phyloP scores from a whole-genome alignment of 768 basidiomycete species.

The Ramaria sp. region DNA sequence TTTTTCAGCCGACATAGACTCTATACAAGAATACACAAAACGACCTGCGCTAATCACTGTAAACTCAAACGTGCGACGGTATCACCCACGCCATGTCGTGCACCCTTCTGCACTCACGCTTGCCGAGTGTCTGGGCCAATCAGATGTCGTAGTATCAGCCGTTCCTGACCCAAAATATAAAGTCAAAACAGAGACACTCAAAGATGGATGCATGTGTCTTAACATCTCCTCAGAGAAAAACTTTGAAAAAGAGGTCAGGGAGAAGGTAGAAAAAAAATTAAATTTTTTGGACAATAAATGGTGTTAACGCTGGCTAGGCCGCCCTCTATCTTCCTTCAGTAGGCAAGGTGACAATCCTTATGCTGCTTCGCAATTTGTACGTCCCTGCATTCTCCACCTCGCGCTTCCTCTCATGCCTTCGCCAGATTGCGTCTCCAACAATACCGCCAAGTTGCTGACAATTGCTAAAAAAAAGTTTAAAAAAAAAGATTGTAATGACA shows the following conservation, averaged over 20 bases:
- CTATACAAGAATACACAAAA: slow-evolving; percentile 96
- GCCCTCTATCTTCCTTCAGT: slow-evolving; percentile 92
- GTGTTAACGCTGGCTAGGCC: slow-evolving; percentile 38
- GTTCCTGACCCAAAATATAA: slow-evolving; percentile 83
- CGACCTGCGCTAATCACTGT: slow-evolving; percentile 41
- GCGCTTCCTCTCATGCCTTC: background rate
- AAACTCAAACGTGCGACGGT: slow-evolving; percentile 34
- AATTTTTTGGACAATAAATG: background rate
- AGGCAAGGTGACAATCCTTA: slow-evolving; percentile 96
- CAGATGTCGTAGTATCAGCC: slow-evolving; percentile 91
- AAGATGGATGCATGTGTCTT: slow-evolving; percentile 88
- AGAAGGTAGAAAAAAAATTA: slow-evolving; percentile 52
- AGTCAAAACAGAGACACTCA: slow-evolving; percentile 78
- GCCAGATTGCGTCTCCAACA: slow-evolving; percentile 45
- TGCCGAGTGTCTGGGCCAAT: slow-evolving; percentile 69
- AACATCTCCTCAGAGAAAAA: slow-evolving; percentile 96
- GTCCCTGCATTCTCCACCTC: slow-evolving; percentile 19
- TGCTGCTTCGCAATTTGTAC: slow-evolving; percentile 93
- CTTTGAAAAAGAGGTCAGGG: slow-evolving; percentile 86
- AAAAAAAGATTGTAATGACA: background rate
- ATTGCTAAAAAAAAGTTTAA: background rate
- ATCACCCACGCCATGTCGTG: slow-evolving; percentile 77
- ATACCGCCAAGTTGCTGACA: slow-evolving; percentile 24
- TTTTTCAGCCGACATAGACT: slow-evolving; percentile 91
- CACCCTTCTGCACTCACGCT: slow-evolving; percentile 58